phyloP scores from a whole-genome alignment of 139 green algal species.

The Diplosphaera chodatii region DNA sequence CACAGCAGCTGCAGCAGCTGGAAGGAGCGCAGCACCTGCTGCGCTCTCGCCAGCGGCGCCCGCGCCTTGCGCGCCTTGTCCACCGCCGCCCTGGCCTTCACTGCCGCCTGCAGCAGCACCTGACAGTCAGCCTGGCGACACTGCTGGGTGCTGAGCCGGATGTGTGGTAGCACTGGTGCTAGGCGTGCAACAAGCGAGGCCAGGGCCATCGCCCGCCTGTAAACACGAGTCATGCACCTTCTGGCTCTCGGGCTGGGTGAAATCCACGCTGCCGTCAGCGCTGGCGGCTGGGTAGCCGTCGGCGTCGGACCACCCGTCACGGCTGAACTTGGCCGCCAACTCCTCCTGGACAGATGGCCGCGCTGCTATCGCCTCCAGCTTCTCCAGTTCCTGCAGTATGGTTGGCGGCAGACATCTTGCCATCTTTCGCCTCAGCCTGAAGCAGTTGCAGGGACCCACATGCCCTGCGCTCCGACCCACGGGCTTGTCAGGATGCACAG shows the following conservation, averaged over 20 bases:
- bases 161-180: neutral
- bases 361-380: slow-evolving; percentile 41
- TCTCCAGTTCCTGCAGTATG: slow-evolving; percentile 51
- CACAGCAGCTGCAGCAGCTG: neutral
- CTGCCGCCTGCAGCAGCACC: slow-evolving; percentile 31
- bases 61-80: slow-evolving; percentile 66
- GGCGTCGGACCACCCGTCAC: slow-evolving; percentile 53
- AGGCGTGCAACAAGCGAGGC: too few species aligned
- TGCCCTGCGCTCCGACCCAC: too few species aligned
- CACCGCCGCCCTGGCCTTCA: slow-evolving; percentile 69
- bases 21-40: neutral
- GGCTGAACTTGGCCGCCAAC: slow-evolving; percentile 62
- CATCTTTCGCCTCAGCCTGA: neutral
- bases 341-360: slow-evolving; percentile 21
- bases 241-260: slow-evolving; percentile 51
- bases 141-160: neutral
- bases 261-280: slow-evolving; percentile 66
- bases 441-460: neutral
- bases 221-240: neutral
- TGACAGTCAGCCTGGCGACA: neutral
- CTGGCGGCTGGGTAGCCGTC: slow-evolving; percentile 74
- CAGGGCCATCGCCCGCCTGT: too few species aligned
- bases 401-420: too few species aligned
- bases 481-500: neutral
- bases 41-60: slow-evolving; percentile 11